Conservation (phyloP, 305 asterid species). For the Nicotiana rustica region DNA sequence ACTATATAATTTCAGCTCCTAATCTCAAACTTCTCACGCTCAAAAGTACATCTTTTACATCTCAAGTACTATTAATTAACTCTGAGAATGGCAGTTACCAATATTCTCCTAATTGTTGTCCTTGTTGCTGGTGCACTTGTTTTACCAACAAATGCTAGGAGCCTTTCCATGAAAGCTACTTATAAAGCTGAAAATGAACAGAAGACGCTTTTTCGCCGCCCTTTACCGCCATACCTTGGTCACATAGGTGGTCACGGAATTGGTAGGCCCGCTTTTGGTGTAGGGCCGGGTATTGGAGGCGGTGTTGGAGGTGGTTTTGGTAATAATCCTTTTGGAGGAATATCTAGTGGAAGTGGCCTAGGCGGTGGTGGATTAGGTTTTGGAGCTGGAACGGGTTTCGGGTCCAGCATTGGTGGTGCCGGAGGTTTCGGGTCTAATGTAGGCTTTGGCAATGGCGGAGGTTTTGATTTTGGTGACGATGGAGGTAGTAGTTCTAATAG, state of each 20-base stretch:
- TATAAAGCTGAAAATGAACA: neutral
- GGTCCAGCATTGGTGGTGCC: neutral
- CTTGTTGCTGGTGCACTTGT: slow-evolving; percentile 12
- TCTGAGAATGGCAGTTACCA: neutral
- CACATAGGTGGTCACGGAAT: neutral
- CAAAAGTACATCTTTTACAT: slow-evolving; percentile 6
- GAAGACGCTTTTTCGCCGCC: neutral
- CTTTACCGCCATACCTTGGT: slow-evolving; percentile 24
- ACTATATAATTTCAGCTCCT: slow-evolving; percentile 20
- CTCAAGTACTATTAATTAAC: neutral
- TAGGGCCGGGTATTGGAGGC: slow-evolving; percentile 2
- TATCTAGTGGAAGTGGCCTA: slow-evolving; percentile 19
- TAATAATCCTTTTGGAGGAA: slow-evolving; percentile 28
- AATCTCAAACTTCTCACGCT: slow-evolving; percentile 12
- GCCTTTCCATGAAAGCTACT: neutral
- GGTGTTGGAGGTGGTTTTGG: neutral
- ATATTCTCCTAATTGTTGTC: slow-evolving; percentile 5
- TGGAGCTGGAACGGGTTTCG: neutral
- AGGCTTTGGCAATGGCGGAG: slow-evolving; percentile 27
- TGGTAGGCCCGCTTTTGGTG: slow-evolving; percentile 33
- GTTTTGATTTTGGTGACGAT: slow-evolving; percentile 19
- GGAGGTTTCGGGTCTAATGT: neutral
- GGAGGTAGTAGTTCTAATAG: slow-evolving; percentile 10
- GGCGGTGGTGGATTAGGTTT: slow-evolving; percentile 25
- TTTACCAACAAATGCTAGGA: slow-evolving; percentile 16